phyloP scores from a whole-genome alignment of 805 yeast species.

The Nakazawaea anatomiae region DNA sequence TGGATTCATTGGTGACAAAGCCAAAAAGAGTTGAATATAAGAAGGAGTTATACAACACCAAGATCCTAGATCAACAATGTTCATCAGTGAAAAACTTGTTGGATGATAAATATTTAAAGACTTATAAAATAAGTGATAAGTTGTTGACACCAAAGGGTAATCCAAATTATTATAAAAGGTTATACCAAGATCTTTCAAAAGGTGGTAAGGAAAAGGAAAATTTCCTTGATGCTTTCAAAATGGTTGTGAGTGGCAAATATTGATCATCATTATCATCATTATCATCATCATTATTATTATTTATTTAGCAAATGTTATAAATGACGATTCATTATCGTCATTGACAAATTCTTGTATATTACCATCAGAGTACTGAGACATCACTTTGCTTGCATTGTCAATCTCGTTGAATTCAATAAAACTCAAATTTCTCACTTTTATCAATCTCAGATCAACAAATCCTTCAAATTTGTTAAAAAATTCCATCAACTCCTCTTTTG shows the following conservation, averaged over 20 bases:
- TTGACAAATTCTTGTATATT: slow-evolving; percentile 8
- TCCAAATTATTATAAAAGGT: slow-evolving; percentile 68
- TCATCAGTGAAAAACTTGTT: slow-evolving; percentile 50
- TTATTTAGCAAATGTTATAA: slow-evolving; percentile 26
- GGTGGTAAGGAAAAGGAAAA: slow-evolving; percentile 66
- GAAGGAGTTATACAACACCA: slow-evolving; percentile 45
- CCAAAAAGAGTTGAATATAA: slow-evolving; percentile 30
- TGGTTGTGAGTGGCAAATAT: slow-evolving; percentile 71
- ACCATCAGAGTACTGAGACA: slow-evolving; percentile 16
- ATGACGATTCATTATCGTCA: slow-evolving; percentile 15
- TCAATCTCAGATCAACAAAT: slow-evolving; percentile 59
- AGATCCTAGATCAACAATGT: slow-evolving; percentile 45
- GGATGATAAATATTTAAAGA: slow-evolving; percentile 55
- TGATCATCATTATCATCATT: slow-evolving; percentile 9
- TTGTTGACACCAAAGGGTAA: slow-evolving; percentile 78
- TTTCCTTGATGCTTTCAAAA: slow-evolving; percentile 58
- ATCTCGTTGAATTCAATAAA: slow-evolving; percentile 72
- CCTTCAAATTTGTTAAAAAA: slow-evolving; percentile 52
- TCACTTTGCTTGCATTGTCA: slow-evolving; percentile 33
- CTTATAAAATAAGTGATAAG: slow-evolving; percentile 61
- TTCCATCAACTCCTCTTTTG: slow-evolving; percentile 32
- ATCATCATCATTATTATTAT: not conserved
- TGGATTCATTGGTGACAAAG: slow-evolving; percentile 16
- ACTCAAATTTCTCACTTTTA: slow-evolving; percentile 64
- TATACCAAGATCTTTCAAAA: slow-evolving; percentile 55